Percentiles rank a stretch among this genome's conserved stretches.
These are phyloP conservation scores for Bipolaris victoriae DNA, from an alignment of 2,329 filamentous ascomycete species.

Conservation along the genomic window DNA sequence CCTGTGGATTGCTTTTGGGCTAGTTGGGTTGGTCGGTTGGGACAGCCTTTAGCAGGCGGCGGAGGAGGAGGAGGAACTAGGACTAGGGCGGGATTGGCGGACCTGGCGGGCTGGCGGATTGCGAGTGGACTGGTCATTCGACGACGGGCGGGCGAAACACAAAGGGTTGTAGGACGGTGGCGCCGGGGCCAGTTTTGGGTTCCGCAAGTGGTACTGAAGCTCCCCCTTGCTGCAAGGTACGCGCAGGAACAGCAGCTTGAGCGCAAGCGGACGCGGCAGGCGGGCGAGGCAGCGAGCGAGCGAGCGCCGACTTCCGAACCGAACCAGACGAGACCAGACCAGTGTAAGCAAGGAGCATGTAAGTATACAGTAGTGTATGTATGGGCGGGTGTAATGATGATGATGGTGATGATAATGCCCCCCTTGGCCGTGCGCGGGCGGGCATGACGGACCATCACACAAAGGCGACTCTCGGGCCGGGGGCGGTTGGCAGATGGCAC, in stretches of 20 bases:
- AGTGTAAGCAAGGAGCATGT: too few relatives aligned
- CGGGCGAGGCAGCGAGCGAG: conserved; percentile 33
- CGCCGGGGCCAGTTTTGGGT: conserved; percentile 34
- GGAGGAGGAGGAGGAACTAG: not conserved
- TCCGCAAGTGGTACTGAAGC: conserved; percentile 34
- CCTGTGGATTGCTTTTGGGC: not conserved
- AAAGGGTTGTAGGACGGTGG: conserved; percentile 32
- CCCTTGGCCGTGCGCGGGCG: conserved; percentile 41
- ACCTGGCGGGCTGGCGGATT: conserved; percentile 15
- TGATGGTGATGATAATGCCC: conserved; percentile 23
- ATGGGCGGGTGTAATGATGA: conserved; percentile 5
- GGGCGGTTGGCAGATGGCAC: conserved; percentile 26
- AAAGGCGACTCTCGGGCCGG: conserved; percentile 25
- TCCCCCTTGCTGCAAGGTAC: conserved; percentile 47
- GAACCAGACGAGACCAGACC: too few relatives aligned
- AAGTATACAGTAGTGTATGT: too few relatives aligned
- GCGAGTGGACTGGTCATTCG: too few relatives aligned
- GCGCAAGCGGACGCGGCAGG: conserved; percentile 15
- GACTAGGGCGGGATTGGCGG: conserved; percentile 21
- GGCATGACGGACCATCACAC: conserved; percentile 35
- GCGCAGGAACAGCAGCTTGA: conserved; percentile 23
- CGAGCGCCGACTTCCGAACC: conserved; percentile 23
- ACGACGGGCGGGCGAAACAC: conserved; percentile 8
- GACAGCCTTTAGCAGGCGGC: not conserved
- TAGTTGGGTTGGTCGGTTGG: not conserved